Evolutionary conservation across 305 asterid genomes (phyloP).

Genomic region (Euphrasia arctica): DNA sequence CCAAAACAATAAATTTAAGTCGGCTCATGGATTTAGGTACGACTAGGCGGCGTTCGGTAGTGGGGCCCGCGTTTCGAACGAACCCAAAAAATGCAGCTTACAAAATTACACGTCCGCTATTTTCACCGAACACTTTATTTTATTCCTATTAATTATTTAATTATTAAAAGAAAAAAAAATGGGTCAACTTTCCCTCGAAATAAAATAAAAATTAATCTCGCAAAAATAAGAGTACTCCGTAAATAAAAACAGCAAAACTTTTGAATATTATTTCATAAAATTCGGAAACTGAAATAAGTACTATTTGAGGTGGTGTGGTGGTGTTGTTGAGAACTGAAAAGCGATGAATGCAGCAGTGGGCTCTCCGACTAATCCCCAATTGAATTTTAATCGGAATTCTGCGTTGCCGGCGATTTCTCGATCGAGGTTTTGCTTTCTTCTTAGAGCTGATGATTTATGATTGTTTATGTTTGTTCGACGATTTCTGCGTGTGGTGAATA

Average conservation of each 20-base stretch:
- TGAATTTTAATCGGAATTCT: constrained; percentile 19
- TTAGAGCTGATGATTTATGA: background rate
- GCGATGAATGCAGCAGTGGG: constrained; percentile 44
- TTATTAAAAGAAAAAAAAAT: background rate
- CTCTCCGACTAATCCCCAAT: constrained; percentile 25
- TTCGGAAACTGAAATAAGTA: background rate
- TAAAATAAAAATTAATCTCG: background rate
- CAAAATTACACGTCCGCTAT: background rate
- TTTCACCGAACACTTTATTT: background rate
- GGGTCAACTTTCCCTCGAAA: background rate
- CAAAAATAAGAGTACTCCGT: background rate
- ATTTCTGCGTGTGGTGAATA: background rate
- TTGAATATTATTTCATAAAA: background rate
- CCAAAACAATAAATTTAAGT: background rate
- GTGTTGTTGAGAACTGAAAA: constrained; percentile 17
- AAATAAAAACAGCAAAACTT: background rate
- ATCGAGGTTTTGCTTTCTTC: background rate
- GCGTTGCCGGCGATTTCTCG: constrained; percentile 19
- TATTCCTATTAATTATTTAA: background rate
- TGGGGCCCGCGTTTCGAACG: background rate
- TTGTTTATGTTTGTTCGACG: constrained; percentile 9
- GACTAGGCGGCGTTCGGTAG: background rate
- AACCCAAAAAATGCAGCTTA: background rate
- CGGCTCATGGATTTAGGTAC: background rate
- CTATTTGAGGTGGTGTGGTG: background rate